phyloP scores from a whole-genome alignment of 768 basidiomycete species.

The Suillus subluteus region DNA sequence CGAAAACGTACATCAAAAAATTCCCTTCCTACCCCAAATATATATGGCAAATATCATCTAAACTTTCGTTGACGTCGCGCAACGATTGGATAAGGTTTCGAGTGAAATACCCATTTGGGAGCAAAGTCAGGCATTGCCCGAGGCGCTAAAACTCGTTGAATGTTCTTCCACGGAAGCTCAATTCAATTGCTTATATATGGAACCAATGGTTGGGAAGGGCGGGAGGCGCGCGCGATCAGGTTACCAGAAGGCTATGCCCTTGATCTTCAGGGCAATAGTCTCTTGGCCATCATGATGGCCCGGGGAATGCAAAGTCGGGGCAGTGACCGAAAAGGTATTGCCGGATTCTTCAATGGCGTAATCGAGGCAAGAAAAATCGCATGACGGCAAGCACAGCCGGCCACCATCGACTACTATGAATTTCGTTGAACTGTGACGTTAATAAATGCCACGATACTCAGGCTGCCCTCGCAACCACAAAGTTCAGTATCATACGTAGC shows the following conservation, averaged over 20 bases:
- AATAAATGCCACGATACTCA: neutral
- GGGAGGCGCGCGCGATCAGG: conserved; percentile 28
- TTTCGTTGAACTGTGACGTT: conserved; percentile 2
- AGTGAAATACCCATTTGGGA: conserved; percentile 13
- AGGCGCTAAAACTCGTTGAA: conserved; percentile 1
- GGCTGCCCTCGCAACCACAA: conserved; percentile 3
- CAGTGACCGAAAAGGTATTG: neutral
- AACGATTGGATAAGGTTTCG: conserved; percentile 17
- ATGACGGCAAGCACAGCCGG: conserved; percentile 5
- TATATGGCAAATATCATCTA: conserved; percentile 14
- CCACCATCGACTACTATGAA: neutral
- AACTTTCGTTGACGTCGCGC: conserved; percentile 32
- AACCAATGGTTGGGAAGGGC: conserved; percentile 13
- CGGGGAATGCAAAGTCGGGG: neutral
- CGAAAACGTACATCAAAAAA: conserved; percentile 13
- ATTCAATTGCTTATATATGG: conserved; percentile 10
- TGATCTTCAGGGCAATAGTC: conserved; percentile 17
- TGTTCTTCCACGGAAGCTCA: conserved; percentile 6
- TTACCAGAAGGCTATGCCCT: conserved; percentile 22
- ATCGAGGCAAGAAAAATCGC: neutral
- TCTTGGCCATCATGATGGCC: conserved; percentile 7
- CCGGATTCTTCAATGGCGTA: neutral
- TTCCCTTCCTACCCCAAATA: conserved; percentile 15
- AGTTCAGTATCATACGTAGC: neutral
- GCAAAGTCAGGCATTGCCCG: conserved; percentile 11